A percentile compares a stretch with the other conserved stretches of the same genome.
Evolutionary conservation across 2,329 filamentous ascomycete species (phyloP).

Genomic region (Periconia macrospinosa): DNA sequence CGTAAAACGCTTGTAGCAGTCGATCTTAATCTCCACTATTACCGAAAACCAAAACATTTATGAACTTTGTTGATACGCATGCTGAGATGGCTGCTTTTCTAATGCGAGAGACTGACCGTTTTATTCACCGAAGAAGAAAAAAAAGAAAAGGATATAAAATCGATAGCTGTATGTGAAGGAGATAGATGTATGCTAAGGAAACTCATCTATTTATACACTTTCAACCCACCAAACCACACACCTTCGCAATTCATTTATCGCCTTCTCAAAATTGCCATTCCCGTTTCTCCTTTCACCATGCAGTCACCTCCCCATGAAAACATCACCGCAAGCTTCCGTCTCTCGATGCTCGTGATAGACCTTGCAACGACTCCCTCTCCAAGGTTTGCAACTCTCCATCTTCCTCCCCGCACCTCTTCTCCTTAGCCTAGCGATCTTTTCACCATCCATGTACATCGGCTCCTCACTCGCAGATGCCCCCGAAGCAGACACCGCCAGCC

Average conservation of each 20-base stretch:
- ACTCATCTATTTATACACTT: no score
- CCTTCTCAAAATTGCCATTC: neutral
- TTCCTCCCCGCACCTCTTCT: constrained; percentile 29
- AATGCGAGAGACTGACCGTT: no score
- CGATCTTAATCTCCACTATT: no score
- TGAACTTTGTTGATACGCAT: no score
- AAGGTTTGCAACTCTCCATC: constrained; percentile 42
- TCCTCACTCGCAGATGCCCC: constrained; percentile 23
- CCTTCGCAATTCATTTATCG: neutral
- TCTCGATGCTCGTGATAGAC: constrained; percentile 44
- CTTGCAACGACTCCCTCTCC: constrained; percentile 38
- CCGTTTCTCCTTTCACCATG: neutral
- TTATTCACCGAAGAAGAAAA: no score
- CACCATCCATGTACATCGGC: constrained; percentile 23
- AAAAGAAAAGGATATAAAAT: no score
- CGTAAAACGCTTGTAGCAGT: no score
- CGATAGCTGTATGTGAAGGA: no score
- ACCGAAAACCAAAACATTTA: no score
- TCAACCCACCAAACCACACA: neutral
- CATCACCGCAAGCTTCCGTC: constrained; percentile 38
- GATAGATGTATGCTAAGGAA: no score
- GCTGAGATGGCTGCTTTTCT: no score
- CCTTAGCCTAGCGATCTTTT: constrained; percentile 17
- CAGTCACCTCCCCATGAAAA: constrained; percentile 31
- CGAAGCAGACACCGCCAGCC: neutral